Percentiles rank a stretch among this genome's conserved stretches.
Evolutionary conservation across 768 basidiomycete genomes (phyloP).

Genomic region (Auriscalpium orientale): DNA sequence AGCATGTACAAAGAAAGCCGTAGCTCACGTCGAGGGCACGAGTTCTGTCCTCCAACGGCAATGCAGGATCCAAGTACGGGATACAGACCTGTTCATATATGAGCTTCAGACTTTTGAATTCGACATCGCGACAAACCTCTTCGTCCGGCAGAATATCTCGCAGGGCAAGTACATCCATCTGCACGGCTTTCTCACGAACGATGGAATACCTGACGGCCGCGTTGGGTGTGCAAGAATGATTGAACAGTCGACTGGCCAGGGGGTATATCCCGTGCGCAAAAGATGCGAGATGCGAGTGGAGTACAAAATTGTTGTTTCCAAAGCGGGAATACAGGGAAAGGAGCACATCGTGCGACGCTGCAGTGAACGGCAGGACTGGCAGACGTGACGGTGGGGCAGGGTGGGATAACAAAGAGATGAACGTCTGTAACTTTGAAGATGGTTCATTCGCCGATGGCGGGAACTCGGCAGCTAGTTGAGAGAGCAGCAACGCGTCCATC

Average conservation of each 20-base stretch:
- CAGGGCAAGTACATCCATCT: slow-evolving; percentile 63
- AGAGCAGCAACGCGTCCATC: slow-evolving; percentile 56
- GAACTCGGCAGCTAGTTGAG: slow-evolving; percentile 47
- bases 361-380: slow-evolving; percentile 16
- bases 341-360: slow-evolving; percentile 1
- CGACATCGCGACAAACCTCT: slow-evolving; percentile 41
- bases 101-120: background rate
- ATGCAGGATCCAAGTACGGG: slow-evolving; percentile 73
- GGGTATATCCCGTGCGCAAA: slow-evolving; percentile 75
- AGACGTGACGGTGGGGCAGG: slow-evolving; percentile 24
- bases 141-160: slow-evolving; percentile 48
- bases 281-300: slow-evolving; percentile 65
- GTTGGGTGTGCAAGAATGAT: slow-evolving; percentile 76
- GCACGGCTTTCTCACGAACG: slow-evolving; percentile 26
- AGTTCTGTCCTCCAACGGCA: slow-evolving; percentile 48
- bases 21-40: slow-evolving; percentile 55
- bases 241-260: slow-evolving; percentile 70
- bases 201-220: slow-evolving; percentile 57
- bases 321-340: slow-evolving; percentile 48
- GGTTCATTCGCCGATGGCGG: slow-evolving; percentile 12
- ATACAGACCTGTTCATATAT: slow-evolving; percentile 48
- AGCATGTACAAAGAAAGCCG: slow-evolving; percentile 59
- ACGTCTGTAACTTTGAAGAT: slow-evolving; percentile 2
- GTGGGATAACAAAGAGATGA: slow-evolving; percentile 18
- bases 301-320: slow-evolving; percentile 75